These are phyloP conservation scores for Luzula sylvatica DNA, from an alignment of 176 grass and related monocot genomes.

Conservation along the genomic window DNA sequence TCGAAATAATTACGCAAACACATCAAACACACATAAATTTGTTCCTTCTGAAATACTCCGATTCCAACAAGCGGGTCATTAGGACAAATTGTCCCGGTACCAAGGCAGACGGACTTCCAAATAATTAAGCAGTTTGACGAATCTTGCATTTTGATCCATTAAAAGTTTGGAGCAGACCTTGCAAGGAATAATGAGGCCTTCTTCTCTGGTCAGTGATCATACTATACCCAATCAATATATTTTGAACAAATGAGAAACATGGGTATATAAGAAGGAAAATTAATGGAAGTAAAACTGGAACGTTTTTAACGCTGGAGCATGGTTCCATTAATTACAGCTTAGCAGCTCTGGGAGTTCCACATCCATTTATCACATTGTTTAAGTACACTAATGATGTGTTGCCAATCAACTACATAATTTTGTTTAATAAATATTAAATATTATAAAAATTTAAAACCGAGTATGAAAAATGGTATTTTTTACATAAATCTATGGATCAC, in stretches of 20 bases:
- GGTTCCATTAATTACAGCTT: slow-evolving; percentile 53
- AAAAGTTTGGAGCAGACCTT: slow-evolving; percentile 3
- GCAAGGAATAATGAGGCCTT: slow-evolving; percentile 32
- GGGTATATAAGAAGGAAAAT: no score
- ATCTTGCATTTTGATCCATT: not conserved
- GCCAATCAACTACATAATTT: slow-evolving; percentile 32
- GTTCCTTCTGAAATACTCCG: no score
- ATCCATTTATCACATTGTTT: slow-evolving; percentile 33
- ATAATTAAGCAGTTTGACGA: no score
- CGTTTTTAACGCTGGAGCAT: slow-evolving; percentile 47
- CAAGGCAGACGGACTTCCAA: no score
- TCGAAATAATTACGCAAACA: no score
- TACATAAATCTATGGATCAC: no score
- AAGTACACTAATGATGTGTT: slow-evolving; percentile 44
- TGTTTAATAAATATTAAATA: slow-evolving; percentile 2
- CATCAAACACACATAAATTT: no score
- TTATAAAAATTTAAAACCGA: not conserved
- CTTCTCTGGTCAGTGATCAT: slow-evolving; percentile 35
- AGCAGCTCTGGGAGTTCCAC: slow-evolving; percentile 26
- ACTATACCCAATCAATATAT: slow-evolving; percentile 38
- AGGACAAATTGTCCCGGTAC: no score
- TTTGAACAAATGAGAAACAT: no score
- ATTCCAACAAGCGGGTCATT: no score
- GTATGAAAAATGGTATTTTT: not conserved
- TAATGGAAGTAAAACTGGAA: slow-evolving; percentile 9